These are phyloP conservation scores for Globisporangium emineosum DNA, from an alignment of 352 stramenopile genomes.

Conservation along the genomic window DNA sequence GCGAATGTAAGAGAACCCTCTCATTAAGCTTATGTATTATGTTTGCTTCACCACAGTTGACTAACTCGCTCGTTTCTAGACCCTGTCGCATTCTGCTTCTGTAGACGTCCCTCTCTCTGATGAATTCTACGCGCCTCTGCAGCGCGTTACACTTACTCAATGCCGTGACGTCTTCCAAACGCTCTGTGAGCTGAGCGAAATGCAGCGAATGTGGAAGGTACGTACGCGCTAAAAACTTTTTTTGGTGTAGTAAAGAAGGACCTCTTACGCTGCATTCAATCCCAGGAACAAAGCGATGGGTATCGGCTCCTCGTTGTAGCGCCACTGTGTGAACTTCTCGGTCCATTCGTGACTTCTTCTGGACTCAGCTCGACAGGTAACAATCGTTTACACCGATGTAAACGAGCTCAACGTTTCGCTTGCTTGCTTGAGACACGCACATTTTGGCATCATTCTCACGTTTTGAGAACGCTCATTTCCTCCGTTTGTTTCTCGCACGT, in stretches of 20 bases:
- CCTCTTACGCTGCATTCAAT: conserved; percentile 11
- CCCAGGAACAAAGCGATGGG: conserved; percentile 9
- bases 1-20: conserved; percentile 14
- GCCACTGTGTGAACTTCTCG: conserved; percentile 19
- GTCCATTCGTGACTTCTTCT: conserved; percentile 9
- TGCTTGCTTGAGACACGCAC: conserved; percentile 1
- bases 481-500: not conserved
- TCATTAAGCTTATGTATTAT: conserved; percentile 6
- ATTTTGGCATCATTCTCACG: not conserved
- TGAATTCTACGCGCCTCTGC: conserved; percentile 22
- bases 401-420: not conserved
- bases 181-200: conserved; percentile 28
- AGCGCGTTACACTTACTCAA: conserved; percentile 29
- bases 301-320: conserved; percentile 14
- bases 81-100: conserved; percentile 14
- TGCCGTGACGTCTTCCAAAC: conserved; percentile 36
- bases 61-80: conserved; percentile 26
- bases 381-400: not conserved
- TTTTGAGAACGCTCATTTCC: not conserved
- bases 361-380: conserved; percentile 17
- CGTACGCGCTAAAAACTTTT: not conserved
- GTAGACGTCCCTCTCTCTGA: conserved; percentile 11
- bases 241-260: conserved; percentile 9
- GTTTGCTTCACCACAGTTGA: too few species aligned
- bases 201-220: conserved; percentile 30